Base-by-base conservation (phyloP, 257 asterid genomes). In the Plantago ovata region DNA sequence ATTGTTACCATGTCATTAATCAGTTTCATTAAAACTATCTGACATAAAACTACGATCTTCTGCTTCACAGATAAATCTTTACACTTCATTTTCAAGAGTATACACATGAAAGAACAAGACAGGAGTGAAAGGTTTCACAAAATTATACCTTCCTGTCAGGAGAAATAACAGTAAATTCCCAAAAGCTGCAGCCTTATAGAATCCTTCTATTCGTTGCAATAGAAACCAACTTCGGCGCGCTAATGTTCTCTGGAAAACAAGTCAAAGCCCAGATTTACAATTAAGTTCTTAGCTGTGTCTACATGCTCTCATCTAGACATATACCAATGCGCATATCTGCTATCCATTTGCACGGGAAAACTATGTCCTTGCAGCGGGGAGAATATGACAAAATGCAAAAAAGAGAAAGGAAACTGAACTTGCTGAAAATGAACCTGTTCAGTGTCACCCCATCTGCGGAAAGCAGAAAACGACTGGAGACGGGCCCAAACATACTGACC, bases 391-490 rank as follows among this genome's bases (percentile, higher is more conserved):
- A 55, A 44, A 63, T 36, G 20, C 36, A 43, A 36, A 41, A 40
- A 41, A 12, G 21, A 18, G 3, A 57, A 9, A 18, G 51, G 16
- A 65, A 18, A 58, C 54, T 43, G 19, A 60, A 32, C 54, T 47
- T 53, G 53, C 48, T 71, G 39, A 53, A 20, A 32, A 13, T 43
- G 13, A 67, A 91, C 98, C 91, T 90, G 96, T 60, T 88, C 96
- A 36, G 96, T 83, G 69, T 82, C 89, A n/a, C 96, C 98, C 95
- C 94, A 89, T 77, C 97, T 86, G 6, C 95, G 91, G 55, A 92
- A 89, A 66, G 95, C 94, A 53, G 97, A 92, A 81, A 88, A 88
- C 0, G 97, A 85, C 62, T 88, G 96, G 56, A 92, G 77, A 41
- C 95, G 82, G 49, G 95, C 77, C 97, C 95, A 92, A 66, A 92